Percentiles rank a stretch among this genome's conserved stretches.
phyloP scores from a whole-genome alignment of 192 early-diverging fungal genomes.

The Coemansia sp. region DNA sequence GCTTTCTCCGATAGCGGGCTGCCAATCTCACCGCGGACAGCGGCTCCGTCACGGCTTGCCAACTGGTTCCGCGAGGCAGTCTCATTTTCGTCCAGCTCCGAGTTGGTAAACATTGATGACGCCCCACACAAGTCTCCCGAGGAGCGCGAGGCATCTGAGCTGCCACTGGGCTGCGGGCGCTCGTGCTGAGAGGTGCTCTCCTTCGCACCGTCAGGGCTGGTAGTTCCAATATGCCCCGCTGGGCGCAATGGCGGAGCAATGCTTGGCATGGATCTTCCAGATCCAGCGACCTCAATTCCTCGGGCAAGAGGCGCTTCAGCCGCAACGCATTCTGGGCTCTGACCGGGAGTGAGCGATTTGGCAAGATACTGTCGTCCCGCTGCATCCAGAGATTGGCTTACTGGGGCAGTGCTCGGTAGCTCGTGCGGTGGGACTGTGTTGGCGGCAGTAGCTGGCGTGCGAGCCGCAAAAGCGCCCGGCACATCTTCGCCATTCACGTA shows the following conservation, averaged over 20 bases:
- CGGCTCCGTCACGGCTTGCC: background rate
- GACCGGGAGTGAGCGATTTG: conserved; percentile 9
- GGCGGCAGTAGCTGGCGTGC: background rate
- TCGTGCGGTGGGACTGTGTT: background rate
- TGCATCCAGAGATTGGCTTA: conserved; percentile 4
- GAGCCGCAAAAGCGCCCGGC: background rate
- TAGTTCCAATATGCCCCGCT: background rate
- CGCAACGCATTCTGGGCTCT: background rate
- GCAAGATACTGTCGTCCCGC: conserved; percentile 27
- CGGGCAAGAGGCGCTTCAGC: background rate
- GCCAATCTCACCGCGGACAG: background rate
- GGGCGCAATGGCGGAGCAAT: background rate
- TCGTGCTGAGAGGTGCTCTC: background rate
- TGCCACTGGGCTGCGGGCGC: background rate
- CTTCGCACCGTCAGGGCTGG: background rate
- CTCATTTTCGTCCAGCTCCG: conserved; percentile 25
- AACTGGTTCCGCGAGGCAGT: background rate
- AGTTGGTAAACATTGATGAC: conserved; percentile 44
- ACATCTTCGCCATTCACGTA: background rate
- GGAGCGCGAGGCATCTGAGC: conserved; percentile 6
- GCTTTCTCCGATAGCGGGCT: conserved; percentile 27
- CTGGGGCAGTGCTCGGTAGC: background rate
- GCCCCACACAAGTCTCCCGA: conserved; percentile 25
- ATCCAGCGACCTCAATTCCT: background rate
- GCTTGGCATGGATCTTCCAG: background rate